A percentile compares a stretch with the other conserved stretches of the same genome.
Conservation (phyloP, 768 basidiomycete species). For the Pholiota microspora region DNA sequence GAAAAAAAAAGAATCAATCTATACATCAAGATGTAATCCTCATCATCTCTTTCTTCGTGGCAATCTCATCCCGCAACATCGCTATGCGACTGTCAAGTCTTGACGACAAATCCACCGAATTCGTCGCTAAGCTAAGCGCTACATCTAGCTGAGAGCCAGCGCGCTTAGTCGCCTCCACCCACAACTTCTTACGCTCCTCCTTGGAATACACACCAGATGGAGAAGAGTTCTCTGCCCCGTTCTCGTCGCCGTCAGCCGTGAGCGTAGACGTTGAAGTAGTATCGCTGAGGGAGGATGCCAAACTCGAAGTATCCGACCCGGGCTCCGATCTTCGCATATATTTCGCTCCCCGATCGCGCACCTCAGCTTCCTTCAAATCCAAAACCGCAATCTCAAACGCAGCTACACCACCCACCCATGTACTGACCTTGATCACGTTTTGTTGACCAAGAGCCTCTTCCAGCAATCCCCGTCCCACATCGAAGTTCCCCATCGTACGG, state of each 20-base stretch:
- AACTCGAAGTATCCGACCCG: neutral
- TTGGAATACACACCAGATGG: neutral
- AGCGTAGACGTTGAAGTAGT: neutral
- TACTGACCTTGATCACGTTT: slow-evolving; percentile 43
- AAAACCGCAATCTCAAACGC: slow-evolving; percentile 70
- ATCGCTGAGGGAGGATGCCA: neutral
- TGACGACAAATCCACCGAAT: slow-evolving; percentile 60
- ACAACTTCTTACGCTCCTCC: slow-evolving; percentile 33
- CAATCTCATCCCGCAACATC: slow-evolving; percentile 72
- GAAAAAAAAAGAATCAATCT: too few relatives aligned
- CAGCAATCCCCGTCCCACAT: slow-evolving; percentile 45
- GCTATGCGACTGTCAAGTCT: slow-evolving; percentile 67
- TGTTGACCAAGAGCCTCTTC: slow-evolving; percentile 47
- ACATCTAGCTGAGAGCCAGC: slow-evolving; percentile 52
- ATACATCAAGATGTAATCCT: slow-evolving; percentile 13
- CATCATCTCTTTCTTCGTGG: slow-evolving; percentile 53
- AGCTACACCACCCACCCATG: slow-evolving; percentile 68
- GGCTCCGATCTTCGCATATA: neutral
- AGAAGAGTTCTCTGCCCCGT: neutral
- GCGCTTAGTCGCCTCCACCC: slow-evolving; percentile 46
- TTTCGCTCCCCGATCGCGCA: slow-evolving; percentile 19
- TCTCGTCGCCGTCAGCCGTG: neutral
- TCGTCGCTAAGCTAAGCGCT: slow-evolving; percentile 48
- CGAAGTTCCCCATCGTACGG: slow-evolving; percentile 50
- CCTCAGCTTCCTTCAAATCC: slow-evolving; percentile 60